These are phyloP conservation scores for Polyrhizophydium stewartii DNA, from an alignment of 371 early-diverging fungal species.

Conservation along the genomic window DNA sequence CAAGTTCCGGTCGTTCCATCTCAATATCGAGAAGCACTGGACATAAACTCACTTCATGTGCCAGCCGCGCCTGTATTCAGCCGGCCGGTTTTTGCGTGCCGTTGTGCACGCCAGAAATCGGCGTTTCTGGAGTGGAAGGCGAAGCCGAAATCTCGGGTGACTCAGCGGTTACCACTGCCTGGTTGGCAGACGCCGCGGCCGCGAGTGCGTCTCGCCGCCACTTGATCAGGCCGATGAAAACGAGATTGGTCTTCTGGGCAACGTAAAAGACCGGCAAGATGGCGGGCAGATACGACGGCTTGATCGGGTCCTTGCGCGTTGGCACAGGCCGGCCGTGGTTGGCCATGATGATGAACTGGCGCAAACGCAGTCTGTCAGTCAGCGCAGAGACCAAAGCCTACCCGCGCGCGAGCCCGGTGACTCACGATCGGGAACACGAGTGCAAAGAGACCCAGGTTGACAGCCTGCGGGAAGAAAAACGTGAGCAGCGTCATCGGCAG, in stretches of 20 bases:
- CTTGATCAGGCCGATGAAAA: constrained; percentile 5
- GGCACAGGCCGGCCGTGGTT: constrained; percentile 26
- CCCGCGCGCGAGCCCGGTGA: neutral
- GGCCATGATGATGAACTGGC: constrained; percentile 36
- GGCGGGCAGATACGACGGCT: neutral
- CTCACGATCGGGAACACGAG: constrained; percentile 37
- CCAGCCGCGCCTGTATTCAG: no score
- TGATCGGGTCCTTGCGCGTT: neutral
- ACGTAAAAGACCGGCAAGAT: constrained; percentile 21
- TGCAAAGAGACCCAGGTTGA: constrained; percentile 32
- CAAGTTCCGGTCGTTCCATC: constrained; percentile 20
- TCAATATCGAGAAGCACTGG: constrained; percentile 27
- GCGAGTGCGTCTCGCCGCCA: neutral
- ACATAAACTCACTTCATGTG: no score
- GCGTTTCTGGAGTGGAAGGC: no score
- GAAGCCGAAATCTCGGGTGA: no score
- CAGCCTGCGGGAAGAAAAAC: constrained; percentile 26
- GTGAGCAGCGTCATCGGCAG: constrained; percentile 28
- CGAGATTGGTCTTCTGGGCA: constrained; percentile 8
- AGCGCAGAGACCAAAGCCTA: neutral
- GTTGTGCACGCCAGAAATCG: no score
- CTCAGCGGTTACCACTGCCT: no score
- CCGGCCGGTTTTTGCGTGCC: no score
- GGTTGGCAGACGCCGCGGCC: neutral
- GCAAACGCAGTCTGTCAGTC: neutral